These are phyloP conservation scores for Mycena indigotica DNA, from an alignment of 768 basidiomycete species.

Conservation along the genomic window DNA sequence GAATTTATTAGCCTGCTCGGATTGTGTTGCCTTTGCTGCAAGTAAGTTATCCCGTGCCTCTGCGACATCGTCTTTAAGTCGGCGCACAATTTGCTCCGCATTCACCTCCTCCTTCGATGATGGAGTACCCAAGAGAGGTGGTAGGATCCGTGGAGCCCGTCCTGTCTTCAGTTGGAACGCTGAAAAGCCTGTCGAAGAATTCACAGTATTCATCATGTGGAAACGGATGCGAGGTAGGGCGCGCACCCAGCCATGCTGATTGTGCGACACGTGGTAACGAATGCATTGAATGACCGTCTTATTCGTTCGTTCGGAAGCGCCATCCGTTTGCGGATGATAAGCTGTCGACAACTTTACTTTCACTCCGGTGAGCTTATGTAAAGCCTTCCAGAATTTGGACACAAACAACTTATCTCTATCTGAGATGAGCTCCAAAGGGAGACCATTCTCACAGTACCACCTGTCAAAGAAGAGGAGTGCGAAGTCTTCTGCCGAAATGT, in stretches of 20 bases:
- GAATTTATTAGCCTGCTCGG: slow-evolving; percentile 31
- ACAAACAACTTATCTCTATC: slow-evolving; percentile 36
- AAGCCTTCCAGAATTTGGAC: slow-evolving; percentile 31
- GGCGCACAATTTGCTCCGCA: not conserved
- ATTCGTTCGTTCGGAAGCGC: slow-evolving; percentile 30
- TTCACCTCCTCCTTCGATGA: not conserved
- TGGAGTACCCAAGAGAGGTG: slow-evolving; percentile 15
- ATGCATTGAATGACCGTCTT: slow-evolving; percentile 29
- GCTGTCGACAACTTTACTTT: slow-evolving; percentile 26
- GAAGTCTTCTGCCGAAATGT: slow-evolving; percentile 13
- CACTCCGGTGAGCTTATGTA: slow-evolving; percentile 13
- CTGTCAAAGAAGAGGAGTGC: slow-evolving; percentile 22
- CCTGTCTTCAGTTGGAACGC: slow-evolving; percentile 30
- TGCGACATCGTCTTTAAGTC: slow-evolving; percentile 15
- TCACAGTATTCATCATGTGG: slow-evolving; percentile 29
- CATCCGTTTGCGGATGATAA: slow-evolving; percentile 35
- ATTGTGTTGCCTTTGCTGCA: slow-evolving; percentile 30
- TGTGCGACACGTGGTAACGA: slow-evolving; percentile 19
- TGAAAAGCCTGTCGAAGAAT: slow-evolving; percentile 26
- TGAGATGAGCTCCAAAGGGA: slow-evolving; percentile 27
- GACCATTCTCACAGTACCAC: slow-evolving; percentile 31
- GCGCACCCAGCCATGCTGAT: slow-evolving; percentile 31
- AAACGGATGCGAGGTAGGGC: slow-evolving; percentile 21
- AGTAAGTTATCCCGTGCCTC: slow-evolving; percentile 38
- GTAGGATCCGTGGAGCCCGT: slow-evolving; percentile 23